Evolutionary conservation across 345 rosid genomes (phyloP), one percentile per base, ranked within the genome.

Genomic region (Arabidopsis suecica): DNA sequence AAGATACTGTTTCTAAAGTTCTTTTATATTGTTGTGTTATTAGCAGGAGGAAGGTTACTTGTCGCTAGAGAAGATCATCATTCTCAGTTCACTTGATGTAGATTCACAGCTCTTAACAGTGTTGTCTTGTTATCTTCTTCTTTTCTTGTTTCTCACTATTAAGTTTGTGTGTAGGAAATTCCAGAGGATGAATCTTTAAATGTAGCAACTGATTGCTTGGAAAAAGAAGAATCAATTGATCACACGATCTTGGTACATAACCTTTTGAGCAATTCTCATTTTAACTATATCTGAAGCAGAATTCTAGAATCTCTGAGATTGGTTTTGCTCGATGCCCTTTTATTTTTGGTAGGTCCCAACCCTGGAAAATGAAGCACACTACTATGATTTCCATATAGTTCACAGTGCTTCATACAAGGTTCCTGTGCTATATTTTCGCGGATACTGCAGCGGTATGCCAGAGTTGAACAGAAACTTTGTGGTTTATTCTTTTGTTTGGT

Each of bases 361-460:
- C 77, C n/a, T 48, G 58, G 67, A 72, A 16, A 73, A 51, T 68
- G 84, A 82, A 74, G 84, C 67, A 51, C 95, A 81, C 72, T 84
- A 80, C 87, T 91, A 81, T 20, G 97, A 94, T 78, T 88, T 86
- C 70, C 96, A 92, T 75, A 71, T 92, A 9, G 82, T 92, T 50
- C 89, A 90, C 81, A 89, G 95, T 82, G 75, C 82, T 45, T 85
- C 93, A 0, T 94, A 80, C 53, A 72, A 80, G 73, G 91, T 90
- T 75, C 98, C 98, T 3, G 95, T 87, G 73, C 84, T 94, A 30
- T 91, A 88, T 61, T 88, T 91, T 56, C 91, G 92, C 5, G 97
- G 84, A 25, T 86, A 86, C 28, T 28, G 76, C 60, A 78, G 87
- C 2, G 86, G 98, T 94, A 82, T 68, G 88, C 80, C 9, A 13